Percentiles rank a stretch among this genome's conserved stretches.
Conservation (phyloP, 2,329 filamentous ascomycete species). For the Fusarium kyushuense region DNA sequence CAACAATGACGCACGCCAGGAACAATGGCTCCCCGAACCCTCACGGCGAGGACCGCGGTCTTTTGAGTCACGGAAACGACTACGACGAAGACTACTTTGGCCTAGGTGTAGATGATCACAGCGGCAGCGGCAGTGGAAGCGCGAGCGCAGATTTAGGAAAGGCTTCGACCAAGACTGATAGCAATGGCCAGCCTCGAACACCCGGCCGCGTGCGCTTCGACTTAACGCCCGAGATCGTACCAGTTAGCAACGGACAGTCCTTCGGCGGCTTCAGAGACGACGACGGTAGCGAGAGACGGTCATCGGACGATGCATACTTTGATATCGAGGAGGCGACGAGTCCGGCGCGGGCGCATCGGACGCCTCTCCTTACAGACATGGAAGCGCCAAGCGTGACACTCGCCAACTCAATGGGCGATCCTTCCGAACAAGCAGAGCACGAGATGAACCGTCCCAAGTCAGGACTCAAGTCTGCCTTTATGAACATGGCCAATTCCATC, state of each 20-base stretch:
- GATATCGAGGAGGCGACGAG: slow-evolving; percentile 59
- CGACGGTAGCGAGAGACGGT: slow-evolving; percentile 29
- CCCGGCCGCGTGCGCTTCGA: slow-evolving; percentile 83
- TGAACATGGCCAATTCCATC: slow-evolving; percentile 99
- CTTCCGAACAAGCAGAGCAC: slow-evolving; percentile 61
- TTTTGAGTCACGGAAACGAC: slow-evolving; percentile 44
- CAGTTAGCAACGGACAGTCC: slow-evolving; percentile 42
- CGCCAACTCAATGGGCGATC: slow-evolving; percentile 64
- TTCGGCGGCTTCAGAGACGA: slow-evolving; percentile 30
- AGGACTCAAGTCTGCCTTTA: slow-evolving; percentile 87
- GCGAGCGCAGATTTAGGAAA: slow-evolving; percentile 33
- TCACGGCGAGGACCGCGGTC: slow-evolving; percentile 52
- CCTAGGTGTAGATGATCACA: slow-evolving; percentile 37
- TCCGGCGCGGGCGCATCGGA: slow-evolving; percentile 64
- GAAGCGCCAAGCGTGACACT: slow-evolving; percentile 82
- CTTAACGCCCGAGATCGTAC: slow-evolving; percentile 61
- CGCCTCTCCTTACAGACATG: slow-evolving; percentile 83
- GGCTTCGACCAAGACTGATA: slow-evolving; percentile 38
- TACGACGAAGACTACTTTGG: slow-evolving; percentile 48
- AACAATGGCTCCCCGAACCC: slow-evolving; percentile 48
- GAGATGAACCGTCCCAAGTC: slow-evolving; percentile 80
- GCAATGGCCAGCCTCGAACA: slow-evolving; percentile 53
- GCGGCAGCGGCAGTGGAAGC: slow-evolving; percentile 23
- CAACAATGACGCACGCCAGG: slow-evolving; percentile 52
- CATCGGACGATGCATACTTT: slow-evolving; percentile 60